Evolutionary conservation across 2,329 filamentous ascomycete species (phyloP), one percentile per base, ranked within the genome.

Genomic region (Lachnellula arida): DNA sequence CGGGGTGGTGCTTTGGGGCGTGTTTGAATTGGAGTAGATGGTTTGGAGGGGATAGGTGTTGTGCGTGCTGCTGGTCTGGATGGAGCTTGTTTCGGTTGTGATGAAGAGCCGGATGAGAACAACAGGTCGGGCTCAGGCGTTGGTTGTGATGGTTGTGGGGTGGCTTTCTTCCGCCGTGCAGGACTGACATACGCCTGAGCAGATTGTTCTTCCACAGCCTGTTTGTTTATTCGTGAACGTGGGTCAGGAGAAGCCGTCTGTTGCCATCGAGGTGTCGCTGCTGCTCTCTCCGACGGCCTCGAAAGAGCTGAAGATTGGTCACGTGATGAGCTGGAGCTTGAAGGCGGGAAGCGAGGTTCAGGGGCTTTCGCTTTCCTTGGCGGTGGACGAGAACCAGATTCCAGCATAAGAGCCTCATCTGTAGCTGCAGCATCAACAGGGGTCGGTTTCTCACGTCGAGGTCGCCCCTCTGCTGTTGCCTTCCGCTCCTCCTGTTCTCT

Each of bases 131-230:
- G 74, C 58, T 85, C 80, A 46, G 52, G 73, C 17, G 69, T 75
- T 59, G 74, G 70, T 19, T 49, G 73, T 37, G 51, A 46, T 14
- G 59, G 61, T 51, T 53, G 51, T 48, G 61, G 63, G 40, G 80
- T 78, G 2, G 83, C 72, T 70, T 87, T 90, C 71, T 87, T 93
- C 67, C 91, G 82, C 63, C 91, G 81, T 22, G 89, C 89, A 49
- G 91, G 89, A 69, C 92, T 97, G 54, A 97, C 80, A 70, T 97
- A 97, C 32, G 87, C 88, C 64, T 95, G 85, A 14, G 89, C 81
- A 49, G 82, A 86, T 70, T 96, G 86, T 60, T 95, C 88, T 67
- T 96, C 91, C 11, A 87, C 79, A 0, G 82, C 82, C 67, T 91
- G 81, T 62, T 88, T 85, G 58, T 81, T 89, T 12, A 96, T 76